Evolutionary conservation across 805 yeast species (phyloP).

Genomic region (Monosporozyma unispora): DNA sequence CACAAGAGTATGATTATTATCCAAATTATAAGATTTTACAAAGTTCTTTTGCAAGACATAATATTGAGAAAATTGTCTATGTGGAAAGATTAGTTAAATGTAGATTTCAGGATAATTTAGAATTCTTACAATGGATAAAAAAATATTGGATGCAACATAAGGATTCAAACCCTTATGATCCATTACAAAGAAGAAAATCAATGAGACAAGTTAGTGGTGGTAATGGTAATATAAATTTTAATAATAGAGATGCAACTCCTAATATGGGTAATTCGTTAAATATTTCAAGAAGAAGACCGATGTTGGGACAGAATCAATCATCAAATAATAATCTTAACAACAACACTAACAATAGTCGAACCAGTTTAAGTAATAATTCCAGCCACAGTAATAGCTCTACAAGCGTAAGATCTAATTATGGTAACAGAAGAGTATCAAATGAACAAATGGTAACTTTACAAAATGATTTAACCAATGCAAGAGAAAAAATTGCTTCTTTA

Average conservation of each 20-base stretch:
- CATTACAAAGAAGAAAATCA: constrained; percentile 45
- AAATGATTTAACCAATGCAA: constrained; percentile 41
- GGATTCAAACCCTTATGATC: constrained; percentile 64
- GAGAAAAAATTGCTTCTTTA: constrained; percentile 29
- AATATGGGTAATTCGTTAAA: constrained; percentile 6
- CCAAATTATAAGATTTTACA: constrained; percentile 83
- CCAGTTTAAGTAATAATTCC: neutral
- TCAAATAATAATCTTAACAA: neutral
- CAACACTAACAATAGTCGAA: neutral
- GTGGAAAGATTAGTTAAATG: constrained; percentile 80
- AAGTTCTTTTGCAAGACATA: constrained; percentile 61
- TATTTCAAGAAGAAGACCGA: constrained; percentile 21
- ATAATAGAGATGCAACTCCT: constrained; percentile 4
- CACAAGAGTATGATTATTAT: constrained; percentile 65
- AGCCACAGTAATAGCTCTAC: neutral
- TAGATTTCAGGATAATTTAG: constrained; percentile 87
- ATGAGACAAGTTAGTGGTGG: constrained; percentile 18
- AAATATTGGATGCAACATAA: constrained; percentile 71
- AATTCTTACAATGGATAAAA: constrained; percentile 87
- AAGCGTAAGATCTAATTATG: constrained; percentile 17
- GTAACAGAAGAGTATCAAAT: constrained; percentile 19
- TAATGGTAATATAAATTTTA: neutral
- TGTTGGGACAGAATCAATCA: constrained; percentile 2
- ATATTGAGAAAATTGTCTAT: constrained; percentile 64
- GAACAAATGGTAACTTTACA: constrained; percentile 28